Conservation (phyloP, 2,329 filamentous ascomycete species). For the Aquanectria penicillioides region DNA sequence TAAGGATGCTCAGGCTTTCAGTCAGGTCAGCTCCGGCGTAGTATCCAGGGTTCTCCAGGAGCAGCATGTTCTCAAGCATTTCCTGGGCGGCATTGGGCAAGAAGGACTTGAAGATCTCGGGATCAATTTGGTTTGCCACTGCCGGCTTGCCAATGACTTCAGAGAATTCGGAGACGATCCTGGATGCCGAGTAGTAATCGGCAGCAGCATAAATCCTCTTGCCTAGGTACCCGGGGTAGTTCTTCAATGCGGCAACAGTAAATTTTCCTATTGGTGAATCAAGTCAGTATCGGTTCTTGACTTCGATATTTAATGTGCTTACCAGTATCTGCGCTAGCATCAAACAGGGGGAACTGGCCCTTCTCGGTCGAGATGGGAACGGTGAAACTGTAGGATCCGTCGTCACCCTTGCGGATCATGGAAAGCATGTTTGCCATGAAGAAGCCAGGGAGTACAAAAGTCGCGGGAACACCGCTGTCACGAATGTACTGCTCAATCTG, state of each 20-base stretch:
- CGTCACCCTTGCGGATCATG: slow-evolving; percentile 42
- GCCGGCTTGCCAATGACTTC: slow-evolving; percentile 47
- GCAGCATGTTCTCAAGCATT: slow-evolving; percentile 53
- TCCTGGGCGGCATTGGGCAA: slow-evolving; percentile 46
- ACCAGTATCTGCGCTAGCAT: slow-evolving; percentile 51
- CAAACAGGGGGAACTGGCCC: slow-evolving; percentile 51
- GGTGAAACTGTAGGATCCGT: slow-evolving; percentile 41
- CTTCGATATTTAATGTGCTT: slow-evolving; percentile 37
- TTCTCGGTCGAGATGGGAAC: slow-evolving; percentile 44
- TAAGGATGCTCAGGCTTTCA: slow-evolving; percentile 46
- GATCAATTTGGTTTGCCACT: slow-evolving; percentile 41
- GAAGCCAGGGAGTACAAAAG: slow-evolving; percentile 61
- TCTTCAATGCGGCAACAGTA: slow-evolving; percentile 46
- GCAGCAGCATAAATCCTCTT: slow-evolving; percentile 49
- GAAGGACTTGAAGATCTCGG: slow-evolving; percentile 49
- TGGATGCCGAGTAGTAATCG: slow-evolving; percentile 47
- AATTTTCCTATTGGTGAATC: slow-evolving; percentile 42
- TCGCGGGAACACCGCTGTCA: slow-evolving; percentile 54
- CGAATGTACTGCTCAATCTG: slow-evolving; percentile 66
- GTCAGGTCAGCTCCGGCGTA: slow-evolving; percentile 48
- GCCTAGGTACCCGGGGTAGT: slow-evolving; percentile 38
- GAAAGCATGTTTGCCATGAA: slow-evolving; percentile 66
- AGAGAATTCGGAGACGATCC: slow-evolving; percentile 47
- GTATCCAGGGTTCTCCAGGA: slow-evolving; percentile 54
- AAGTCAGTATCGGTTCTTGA: fast-evolving